phyloP scores from a whole-genome alignment of 495 filamentous ascomycete genomes.

The Penicillium robsamsonii region DNA sequence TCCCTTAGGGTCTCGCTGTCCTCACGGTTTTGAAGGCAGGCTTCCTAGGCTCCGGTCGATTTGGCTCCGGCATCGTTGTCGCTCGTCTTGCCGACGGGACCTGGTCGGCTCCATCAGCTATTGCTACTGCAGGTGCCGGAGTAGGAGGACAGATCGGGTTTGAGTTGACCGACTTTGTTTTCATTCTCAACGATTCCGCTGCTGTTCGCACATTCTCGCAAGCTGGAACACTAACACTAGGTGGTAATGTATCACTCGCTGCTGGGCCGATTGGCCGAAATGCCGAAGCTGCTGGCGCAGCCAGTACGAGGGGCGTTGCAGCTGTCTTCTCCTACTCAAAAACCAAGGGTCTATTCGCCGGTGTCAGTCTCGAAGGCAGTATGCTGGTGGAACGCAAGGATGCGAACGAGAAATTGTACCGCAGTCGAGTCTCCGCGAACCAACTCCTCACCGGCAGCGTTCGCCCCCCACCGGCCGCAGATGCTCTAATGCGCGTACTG shows the following conservation, averaged over 20 bases:
- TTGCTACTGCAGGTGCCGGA: constrained; percentile 84
- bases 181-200: constrained; percentile 90
- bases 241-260: constrained; percentile 94
- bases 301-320: constrained; percentile 83
- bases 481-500: constrained; percentile 78
- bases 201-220: constrained; percentile 96
- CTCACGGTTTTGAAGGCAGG: constrained; percentile 95
- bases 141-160: constrained; percentile 97
- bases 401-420: constrained; percentile 95
- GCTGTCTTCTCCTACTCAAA: constrained; percentile 96
- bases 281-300: constrained; percentile 93
- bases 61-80: constrained; percentile 91
- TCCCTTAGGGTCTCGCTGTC: constrained; percentile 78
- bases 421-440: constrained; percentile 71
- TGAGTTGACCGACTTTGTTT: constrained; percentile 97
- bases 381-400: constrained; percentile 90
- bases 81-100: constrained; percentile 86
- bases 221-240: constrained; percentile 82
- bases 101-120: constrained; percentile 94
- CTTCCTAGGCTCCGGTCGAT: constrained; percentile 88
- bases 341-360: constrained; percentile 95
- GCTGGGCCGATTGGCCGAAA: constrained; percentile 92
- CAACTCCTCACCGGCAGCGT: constrained; percentile 78
- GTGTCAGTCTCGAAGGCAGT: constrained; percentile 89
- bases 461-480: constrained; percentile 75